Base-by-base conservation (phyloP, 305 asterid genomes). In the Fraxinus sp. region DNA sequence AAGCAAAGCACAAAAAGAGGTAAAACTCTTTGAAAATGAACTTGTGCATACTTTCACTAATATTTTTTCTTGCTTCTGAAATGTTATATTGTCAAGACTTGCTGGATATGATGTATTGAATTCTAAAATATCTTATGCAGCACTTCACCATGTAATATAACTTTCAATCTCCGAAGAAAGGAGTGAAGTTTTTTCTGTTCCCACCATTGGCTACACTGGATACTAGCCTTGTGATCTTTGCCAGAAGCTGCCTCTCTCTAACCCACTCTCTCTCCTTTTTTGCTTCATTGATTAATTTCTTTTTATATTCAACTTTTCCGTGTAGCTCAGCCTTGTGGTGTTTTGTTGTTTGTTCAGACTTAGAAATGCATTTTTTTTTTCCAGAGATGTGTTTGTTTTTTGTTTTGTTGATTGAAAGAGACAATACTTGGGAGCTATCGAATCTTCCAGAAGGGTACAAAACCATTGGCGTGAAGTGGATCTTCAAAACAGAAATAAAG, bases 1-100 rank as follows among this genome's bases (percentile, higher is more conserved):
- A 92, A 81, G 97, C 94, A 80, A 93, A 91, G 85, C 90, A 92
- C 92, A 93, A 89, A 90, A 97, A 68, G 86, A 89, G 98, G 98
- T 95, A 90, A 76, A 46, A 13, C 57, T 10, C 52, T 46, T 46
- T 46, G 18, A 46, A 14, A 46, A 46, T 46, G 57, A 46, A 55
- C 79, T 8, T 77, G 22, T 46, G 9, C 5, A 11, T 18, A 14
- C 57, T 46, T 46, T 30, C 75, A 76, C 62, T 70, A 28, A 11
- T 46, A 46, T 46, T 11, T 35, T 57, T 55, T 26, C 52, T 46
- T 76, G 14, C 44, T 24, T 64, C 74, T 66, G 49, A 78, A 70
- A 80, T 76, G 78, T 78, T 79, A 74, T 52, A 39, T 74, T 76
- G 20, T 76, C 78, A 39, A 44, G 72, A 62, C 32, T 28, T 11